phyloP scores from a whole-genome alignment of 495 filamentous ascomycete genomes.

The Hypoxylon trugodes region DNA sequence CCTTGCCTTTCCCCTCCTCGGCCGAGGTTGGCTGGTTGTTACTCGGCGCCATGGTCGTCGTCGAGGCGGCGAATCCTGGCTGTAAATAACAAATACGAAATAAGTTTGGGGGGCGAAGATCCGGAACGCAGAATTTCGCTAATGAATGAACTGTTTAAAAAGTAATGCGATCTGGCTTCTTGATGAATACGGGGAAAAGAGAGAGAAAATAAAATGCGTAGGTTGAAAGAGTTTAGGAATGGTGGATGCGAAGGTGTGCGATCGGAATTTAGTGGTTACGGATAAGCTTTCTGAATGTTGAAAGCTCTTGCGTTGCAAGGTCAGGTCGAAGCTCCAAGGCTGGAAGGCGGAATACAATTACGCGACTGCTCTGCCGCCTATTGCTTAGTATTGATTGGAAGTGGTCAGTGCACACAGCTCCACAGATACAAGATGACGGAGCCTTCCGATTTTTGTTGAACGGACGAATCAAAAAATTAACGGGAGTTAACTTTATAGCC shows the following conservation, averaged over 20 bases:
- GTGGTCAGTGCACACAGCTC: constrained; percentile 34
- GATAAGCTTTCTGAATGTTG: constrained; percentile 31
- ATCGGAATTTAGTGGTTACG: constrained; percentile 2
- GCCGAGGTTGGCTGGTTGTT: constrained; percentile 82
- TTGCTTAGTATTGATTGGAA: constrained; percentile 24
- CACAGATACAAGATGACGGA: constrained; percentile 2
- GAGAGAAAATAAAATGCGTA: background rate
- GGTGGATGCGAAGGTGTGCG: background rate
- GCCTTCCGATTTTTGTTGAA: constrained; percentile 27
- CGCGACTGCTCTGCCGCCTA: constrained; percentile 48
- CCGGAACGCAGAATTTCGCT: constrained; percentile 16
- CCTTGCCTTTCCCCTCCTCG: constrained; percentile 98
- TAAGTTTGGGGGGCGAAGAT: constrained; percentile 5
- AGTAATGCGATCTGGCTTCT: constrained; percentile 3
- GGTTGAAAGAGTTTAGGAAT: background rate
- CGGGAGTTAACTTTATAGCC: background rate
- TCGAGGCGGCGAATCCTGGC: constrained; percentile 4
- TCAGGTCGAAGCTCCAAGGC: constrained; percentile 35
- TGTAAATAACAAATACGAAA: constrained; percentile 16
- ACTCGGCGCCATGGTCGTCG: constrained; percentile 83
- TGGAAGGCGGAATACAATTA: constrained; percentile 44
- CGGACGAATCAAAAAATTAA: constrained; percentile 17
- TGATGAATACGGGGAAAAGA: background rate
- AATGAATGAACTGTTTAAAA: background rate
- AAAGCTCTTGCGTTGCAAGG: constrained; percentile 24